These are phyloP conservation scores for Russula brevipes DNA, from an alignment of 768 basidiomycete genomes.

Conservation along the genomic window DNA sequence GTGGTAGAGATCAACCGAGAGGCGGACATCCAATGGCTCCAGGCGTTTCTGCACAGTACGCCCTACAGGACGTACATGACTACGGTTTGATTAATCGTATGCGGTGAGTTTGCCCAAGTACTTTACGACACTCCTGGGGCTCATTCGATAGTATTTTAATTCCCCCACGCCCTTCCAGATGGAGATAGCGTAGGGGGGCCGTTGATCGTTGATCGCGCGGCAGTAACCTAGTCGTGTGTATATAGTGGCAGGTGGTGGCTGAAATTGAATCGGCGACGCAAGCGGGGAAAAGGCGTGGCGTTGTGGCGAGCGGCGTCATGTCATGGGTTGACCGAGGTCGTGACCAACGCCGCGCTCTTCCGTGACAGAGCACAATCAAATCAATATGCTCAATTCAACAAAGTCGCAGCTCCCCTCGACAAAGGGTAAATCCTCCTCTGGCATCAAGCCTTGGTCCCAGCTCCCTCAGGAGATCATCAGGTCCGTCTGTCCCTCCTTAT, in stretches of 20 bases:
- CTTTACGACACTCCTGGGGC: neutral
- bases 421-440: constrained; percentile 52
- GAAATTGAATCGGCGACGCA: constrained; percentile 21
- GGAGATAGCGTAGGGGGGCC: neutral
- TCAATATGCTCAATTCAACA: constrained; percentile 27
- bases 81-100: neutral
- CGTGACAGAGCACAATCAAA: constrained; percentile 29
- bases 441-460: constrained; percentile 56
- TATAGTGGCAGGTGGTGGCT: constrained; percentile 11
- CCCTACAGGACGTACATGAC: constrained; percentile 16
- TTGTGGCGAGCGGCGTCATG: neutral
- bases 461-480: constrained; percentile 57
- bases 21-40: constrained; percentile 23
- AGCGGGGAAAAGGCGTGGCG: constrained; percentile 6
- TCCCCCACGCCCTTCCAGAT: neutral
- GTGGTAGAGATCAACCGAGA: constrained; percentile 25
- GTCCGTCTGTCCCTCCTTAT: constrained; percentile 30
- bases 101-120: neutral
- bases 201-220: too few relatives aligned
- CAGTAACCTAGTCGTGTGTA: neutral
- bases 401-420: constrained; percentile 14
- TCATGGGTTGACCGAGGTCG: constrained; percentile 24
- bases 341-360: constrained; percentile 26
- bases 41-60: constrained; percentile 17
- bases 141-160: neutral